Evolutionary conservation across 805 yeast species (phyloP), one percentile per base, ranked within the genome.

Genomic region (Tetrapisispora taiwanensis): DNA sequence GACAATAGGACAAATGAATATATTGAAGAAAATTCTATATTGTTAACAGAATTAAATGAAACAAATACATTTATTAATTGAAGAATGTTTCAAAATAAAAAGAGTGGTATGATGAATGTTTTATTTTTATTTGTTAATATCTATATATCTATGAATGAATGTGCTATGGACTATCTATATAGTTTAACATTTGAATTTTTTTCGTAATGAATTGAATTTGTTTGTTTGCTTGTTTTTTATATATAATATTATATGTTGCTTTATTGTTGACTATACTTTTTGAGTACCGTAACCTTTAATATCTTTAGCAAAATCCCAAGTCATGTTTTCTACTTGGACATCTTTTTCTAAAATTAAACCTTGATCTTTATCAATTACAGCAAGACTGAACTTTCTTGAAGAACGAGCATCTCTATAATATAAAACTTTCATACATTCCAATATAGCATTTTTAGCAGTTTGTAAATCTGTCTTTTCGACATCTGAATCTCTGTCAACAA

Each of bases 321-420:
- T 77, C 80, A 85, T 86, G 54, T 78, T 72, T 59, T 81, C 81
- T 47, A 85, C 81, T 58, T 72, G 72, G 52, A 83, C 67, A 49
- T 76, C 71, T 64, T 79, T 80, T 53, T 84, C 85, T 52, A 84
- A 70, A 43, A 71, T 70, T 52, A 84, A 75, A 35, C 79, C 79
- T 36, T 72, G 72, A 36, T 75, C 76, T 46, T 77, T 75, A 43
- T 79, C 81, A 47, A 92, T 72, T 15, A 87, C 78, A 12, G 90
- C 89, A 54, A 90, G 62, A 0, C 90, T 74, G 66, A 83, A 92
- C 59, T 81, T 83, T 62, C 92, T 95, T 49, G 84, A 68, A 17
- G 96, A 85, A 58, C 98, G 79, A 2, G 97, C 97, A 63, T 92
- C 99, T 65, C 99, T 78, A 71, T 92, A 92, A 65, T 81, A 92